Evolutionary conservation across 106 monocot genomes (phyloP), one percentile per base, ranked within the genome.

Genomic region (Phalaenopsis aphrodite): DNA sequence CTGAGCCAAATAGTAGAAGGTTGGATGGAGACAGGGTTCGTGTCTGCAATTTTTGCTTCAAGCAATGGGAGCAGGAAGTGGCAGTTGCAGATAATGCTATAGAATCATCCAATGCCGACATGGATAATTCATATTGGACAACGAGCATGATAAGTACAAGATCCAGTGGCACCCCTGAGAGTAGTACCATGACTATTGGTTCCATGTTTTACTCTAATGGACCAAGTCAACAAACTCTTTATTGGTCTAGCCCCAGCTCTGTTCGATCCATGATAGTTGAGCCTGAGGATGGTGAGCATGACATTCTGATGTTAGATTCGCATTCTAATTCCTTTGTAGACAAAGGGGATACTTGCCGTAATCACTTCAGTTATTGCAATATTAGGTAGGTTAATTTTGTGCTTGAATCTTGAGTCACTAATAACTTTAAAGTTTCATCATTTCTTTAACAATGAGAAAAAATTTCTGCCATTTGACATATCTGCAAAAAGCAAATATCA

Each of bases 1-100:
- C 80, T 79, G 83, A 85, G 11, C 19, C 67, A 41, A 82, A 58
- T 5, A 69, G 46, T 61, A 37, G 19, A 38, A 41, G 64, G 19
- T 87, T 83, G 69, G 88, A 90, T 24, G 72, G 75, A 23, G 88
- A 88, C 12, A 83, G 77, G 75, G 81, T 99, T 42, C 85, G 99
- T 38, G 93, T 91, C 30, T 95, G 99, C 80, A 93, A 95, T 64
- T 93, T 84, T 71, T 95, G 99, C 82, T 95, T 86, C 84, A 85
- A 86, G 77, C 86, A 88, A 81, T 88, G 88, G 88, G 81, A 88
- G 81, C 82, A 89, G 48, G 84, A 84, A 7, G 80, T 71, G 41
- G n/a, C 41, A 9, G 30, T 56, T 21, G 61, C 75, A 71, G 36
- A 79, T 17, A 82, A 82, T 83, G 85, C 45, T n/a, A 74, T 72